Evolutionary conservation across 2,329 filamentous ascomycete genomes (phyloP).

Genomic region (Celoporthe dispersa): DNA sequence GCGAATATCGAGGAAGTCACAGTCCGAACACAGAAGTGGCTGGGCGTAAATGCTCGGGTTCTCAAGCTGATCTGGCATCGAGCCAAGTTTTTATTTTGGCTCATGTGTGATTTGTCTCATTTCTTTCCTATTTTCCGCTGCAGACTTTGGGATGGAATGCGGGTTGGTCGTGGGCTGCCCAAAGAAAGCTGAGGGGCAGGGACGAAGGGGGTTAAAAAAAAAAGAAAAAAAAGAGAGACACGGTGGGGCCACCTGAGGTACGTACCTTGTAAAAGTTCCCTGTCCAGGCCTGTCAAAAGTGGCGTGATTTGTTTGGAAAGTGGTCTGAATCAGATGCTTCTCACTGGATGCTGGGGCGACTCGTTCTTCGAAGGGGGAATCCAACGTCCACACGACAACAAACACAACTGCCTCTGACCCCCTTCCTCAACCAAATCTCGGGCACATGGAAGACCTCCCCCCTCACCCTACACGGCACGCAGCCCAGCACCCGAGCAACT

Average conservation of each 20-base stretch:
- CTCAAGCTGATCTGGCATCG: neutral
- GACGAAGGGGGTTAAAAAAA: neutral
- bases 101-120: neutral
- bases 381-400: constrained; percentile 9
- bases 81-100: neutral
- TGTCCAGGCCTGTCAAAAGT: constrained; percentile 19
- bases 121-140: neutral
- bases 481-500: neutral
- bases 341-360: constrained; percentile 3
- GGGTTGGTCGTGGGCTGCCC: neutral
- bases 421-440: neutral
- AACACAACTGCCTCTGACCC: neutral
- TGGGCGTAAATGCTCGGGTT: neutral
- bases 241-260: neutral
- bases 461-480: neutral
- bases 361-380: neutral
- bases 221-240: neutral
- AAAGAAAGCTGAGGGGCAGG: neutral
- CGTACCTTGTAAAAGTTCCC: constrained; percentile 12
- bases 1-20: neutral
- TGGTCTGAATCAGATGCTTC: constrained; percentile 20
- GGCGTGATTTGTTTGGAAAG: constrained; percentile 22
- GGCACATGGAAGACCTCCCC: neutral
- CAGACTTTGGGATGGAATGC: neutral
- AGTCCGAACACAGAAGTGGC: neutral